A percentile compares a stretch with the other conserved stretches of the same genome.
Conservation (phyloP, 2,329 filamentous ascomycete species). For the Leptographium wingfieldii region DNA sequence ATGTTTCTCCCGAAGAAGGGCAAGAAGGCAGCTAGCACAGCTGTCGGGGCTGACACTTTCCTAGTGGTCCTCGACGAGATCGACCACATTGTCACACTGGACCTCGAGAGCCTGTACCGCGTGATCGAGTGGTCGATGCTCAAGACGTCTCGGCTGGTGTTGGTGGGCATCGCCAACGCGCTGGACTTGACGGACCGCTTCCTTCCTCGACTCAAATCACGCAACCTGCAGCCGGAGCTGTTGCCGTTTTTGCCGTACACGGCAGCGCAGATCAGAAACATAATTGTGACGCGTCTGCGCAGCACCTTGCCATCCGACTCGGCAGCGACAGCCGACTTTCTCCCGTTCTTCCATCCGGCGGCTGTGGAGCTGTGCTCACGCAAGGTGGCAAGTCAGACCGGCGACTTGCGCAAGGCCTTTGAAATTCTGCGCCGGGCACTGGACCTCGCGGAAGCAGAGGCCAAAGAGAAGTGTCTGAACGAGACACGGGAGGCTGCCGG, state of each 20-base stretch:
- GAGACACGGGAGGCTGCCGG: slow-evolving; percentile 22
- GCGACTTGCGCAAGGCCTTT: slow-evolving; percentile 88
- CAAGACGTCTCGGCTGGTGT: slow-evolving; percentile 62
- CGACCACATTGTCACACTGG: slow-evolving; percentile 80
- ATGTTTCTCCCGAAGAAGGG: slow-evolving; percentile 54
- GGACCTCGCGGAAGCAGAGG: slow-evolving; percentile 79
- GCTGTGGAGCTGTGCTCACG: slow-evolving; percentile 89
- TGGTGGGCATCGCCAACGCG: slow-evolving; percentile 92
- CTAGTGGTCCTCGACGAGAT: slow-evolving; percentile 91
- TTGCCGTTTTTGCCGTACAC: slow-evolving; percentile 91
- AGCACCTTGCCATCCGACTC: slow-evolving; percentile 51
- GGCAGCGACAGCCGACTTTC: slow-evolving; percentile 35
- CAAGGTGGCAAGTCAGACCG: slow-evolving; percentile 88
- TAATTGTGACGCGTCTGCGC: slow-evolving; percentile 74
- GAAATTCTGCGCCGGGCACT: slow-evolving; percentile 85
- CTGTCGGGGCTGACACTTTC: slow-evolving; percentile 38
- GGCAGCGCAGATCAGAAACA: slow-evolving; percentile 71
- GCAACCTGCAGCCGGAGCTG: slow-evolving; percentile 79
- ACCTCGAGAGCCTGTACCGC: slow-evolving; percentile 78
- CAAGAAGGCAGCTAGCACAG: neutral
- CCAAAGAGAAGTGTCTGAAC: slow-evolving; percentile 58
- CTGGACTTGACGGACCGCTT: slow-evolving; percentile 92
- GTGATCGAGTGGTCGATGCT: slow-evolving; percentile 96
- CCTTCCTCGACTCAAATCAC: slow-evolving; percentile 80
- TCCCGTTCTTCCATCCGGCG: slow-evolving; percentile 87